Conservation (phyloP, 2,329 filamentous ascomycete species). For the Botrytis squamosa region DNA sequence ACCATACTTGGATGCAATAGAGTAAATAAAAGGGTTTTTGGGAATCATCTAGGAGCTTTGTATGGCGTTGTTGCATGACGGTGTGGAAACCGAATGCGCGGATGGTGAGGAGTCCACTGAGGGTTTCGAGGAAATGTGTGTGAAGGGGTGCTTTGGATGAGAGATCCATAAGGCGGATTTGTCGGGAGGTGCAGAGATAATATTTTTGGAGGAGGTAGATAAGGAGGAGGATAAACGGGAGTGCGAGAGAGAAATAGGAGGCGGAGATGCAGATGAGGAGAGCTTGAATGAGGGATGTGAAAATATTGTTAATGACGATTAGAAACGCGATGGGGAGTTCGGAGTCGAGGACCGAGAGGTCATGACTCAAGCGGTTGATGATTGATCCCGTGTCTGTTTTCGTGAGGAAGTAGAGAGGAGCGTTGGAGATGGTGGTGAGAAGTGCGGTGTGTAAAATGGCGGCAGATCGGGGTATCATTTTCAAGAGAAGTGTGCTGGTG, state of each 20-base stretch:
- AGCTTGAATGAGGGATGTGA: background rate
- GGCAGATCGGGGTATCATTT: background rate
- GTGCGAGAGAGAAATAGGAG: background rate
- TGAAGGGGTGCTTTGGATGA: background rate
- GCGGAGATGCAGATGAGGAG: background rate
- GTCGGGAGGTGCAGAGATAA: background rate
- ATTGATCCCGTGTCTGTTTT: background rate
- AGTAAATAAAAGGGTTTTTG: conserved; percentile 59
- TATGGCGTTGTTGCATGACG: background rate
- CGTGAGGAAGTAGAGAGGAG: background rate
- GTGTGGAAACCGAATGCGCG: background rate
- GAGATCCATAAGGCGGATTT: background rate
- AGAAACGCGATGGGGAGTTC: background rate
- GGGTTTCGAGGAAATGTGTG: background rate
- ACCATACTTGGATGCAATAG: conserved; percentile 57
- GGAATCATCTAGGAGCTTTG: conserved; percentile 47
- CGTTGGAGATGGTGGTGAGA: background rate
- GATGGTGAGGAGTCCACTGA: background rate
- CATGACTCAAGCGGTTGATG: background rate
- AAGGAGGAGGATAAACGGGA: background rate
- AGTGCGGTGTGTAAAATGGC: background rate
- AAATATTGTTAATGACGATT: background rate
- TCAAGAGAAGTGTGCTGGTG: background rate
- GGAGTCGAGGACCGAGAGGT: background rate
- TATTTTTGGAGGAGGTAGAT: background rate